Conservation (phyloP, 768 basidiomycete genomes). For the Podaxis pistillaris region DNA sequence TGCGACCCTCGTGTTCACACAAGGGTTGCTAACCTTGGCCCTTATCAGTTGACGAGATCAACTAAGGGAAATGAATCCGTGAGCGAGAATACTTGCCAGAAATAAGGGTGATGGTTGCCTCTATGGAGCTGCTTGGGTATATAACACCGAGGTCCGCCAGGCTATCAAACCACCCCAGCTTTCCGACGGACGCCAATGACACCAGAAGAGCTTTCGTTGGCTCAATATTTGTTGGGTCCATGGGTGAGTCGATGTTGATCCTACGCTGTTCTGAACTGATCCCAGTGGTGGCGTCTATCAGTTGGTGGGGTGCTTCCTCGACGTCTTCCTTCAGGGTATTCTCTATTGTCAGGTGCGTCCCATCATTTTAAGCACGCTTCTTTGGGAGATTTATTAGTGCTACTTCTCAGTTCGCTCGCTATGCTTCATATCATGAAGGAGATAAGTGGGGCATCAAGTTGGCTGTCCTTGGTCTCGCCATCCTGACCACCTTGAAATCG, state of each 20-base stretch:
- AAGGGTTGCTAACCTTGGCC: not conserved
- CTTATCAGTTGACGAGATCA: not conserved
- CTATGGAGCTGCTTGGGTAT: not conserved
- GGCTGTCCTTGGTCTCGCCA: conserved; percentile 22
- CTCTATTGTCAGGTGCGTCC: conserved; percentile 28
- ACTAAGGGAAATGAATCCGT: not conserved
- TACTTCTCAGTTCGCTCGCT: conserved; percentile 25
- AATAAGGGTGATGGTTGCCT: not conserved
- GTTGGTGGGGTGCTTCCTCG: conserved; percentile 29
- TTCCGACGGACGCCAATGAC: conserved; percentile 19
- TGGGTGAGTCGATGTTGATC: conserved; percentile 23
- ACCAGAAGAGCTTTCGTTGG: conserved; percentile 21
- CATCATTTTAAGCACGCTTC: not conserved
- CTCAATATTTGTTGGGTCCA: conserved; percentile 29
- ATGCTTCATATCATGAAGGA: conserved; percentile 23
- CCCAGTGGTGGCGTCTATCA: conserved; percentile 11
- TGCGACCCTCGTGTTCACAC: not conserved
- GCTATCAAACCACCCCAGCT: not conserved
- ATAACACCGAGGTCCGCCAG: not conserved
- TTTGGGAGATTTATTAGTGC: not conserved
- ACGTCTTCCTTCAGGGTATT: conserved; percentile 29
- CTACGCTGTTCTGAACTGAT: not conserved
- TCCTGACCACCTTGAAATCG: conserved; percentile 29
- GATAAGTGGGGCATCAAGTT: conserved; percentile 22
- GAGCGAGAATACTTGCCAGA: not conserved